A percentile compares a stretch with the other conserved stretches of the same genome.
Evolutionary conservation across 1,139 yeast genomes (phyloP).

Genomic region (Eremothecium cymbalariae): DNA sequence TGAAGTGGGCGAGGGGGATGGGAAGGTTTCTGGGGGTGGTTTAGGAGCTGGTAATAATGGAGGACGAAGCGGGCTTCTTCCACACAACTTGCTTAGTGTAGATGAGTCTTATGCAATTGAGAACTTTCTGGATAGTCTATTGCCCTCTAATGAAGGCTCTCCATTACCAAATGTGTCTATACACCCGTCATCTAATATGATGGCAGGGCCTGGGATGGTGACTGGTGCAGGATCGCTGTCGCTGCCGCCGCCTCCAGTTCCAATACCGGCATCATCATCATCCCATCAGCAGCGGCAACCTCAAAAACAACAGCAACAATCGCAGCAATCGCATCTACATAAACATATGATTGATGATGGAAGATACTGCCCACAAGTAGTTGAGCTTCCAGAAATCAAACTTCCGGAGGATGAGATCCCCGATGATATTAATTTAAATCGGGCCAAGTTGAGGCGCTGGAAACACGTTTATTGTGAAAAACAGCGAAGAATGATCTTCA

Average conservation of each 20-base stretch:
- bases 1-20: slow-evolving; percentile 1
- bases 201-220: background rate
- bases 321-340: slow-evolving; percentile 1
- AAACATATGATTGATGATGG: background rate
- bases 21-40: too few relatives aligned
- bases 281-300: background rate
- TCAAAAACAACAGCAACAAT: slow-evolving; percentile 1
- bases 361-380: slow-evolving; percentile 9
- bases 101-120: slow-evolving; percentile 31
- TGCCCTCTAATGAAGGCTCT: slow-evolving; percentile 10
- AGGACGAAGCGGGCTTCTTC: slow-evolving; percentile 3
- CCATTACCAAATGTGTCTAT: background rate
- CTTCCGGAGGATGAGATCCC: slow-evolving; percentile 23
- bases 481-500: slow-evolving; percentile 27
- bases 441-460: slow-evolving; percentile 26
- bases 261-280: slow-evolving; percentile 1
- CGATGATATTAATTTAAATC: slow-evolving; percentile 15
- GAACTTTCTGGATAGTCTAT: slow-evolving; percentile 26
- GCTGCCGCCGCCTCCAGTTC: slow-evolving; percentile 1
- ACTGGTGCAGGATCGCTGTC: background rate
- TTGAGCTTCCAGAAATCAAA: slow-evolving; percentile 24
- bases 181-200: too few relatives aligned
- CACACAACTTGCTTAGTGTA: slow-evolving; percentile 21
- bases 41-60: too few relatives aligned
- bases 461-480: slow-evolving; percentile 31